phyloP scores from a whole-genome alignment of 768 basidiomycete species.

The Infundibulicybe gibba region DNA sequence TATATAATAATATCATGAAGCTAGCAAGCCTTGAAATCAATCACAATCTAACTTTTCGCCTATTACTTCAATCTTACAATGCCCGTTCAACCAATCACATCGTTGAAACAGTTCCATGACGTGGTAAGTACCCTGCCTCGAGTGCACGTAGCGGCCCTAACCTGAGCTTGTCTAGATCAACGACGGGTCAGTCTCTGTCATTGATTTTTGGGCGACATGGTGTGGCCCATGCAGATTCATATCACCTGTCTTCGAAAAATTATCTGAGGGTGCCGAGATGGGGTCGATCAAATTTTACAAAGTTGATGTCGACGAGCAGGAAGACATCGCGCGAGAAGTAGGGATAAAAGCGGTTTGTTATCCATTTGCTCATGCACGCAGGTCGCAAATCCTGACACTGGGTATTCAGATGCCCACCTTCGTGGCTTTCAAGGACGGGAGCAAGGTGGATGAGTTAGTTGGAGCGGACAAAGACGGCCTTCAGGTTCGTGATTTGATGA shows the following conservation, averaged over 20 bases:
- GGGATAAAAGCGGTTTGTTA: constrained; percentile 57
- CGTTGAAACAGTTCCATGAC: constrained; percentile 25
- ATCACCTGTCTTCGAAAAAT: constrained; percentile 59
- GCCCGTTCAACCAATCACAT: constrained; percentile 35
- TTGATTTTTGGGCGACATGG: constrained; percentile 82
- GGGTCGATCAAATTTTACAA: constrained; percentile 59
- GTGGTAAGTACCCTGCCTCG: constrained; percentile 4
- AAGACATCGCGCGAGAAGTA: constrained; percentile 51
- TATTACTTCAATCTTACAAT: constrained; percentile 19
- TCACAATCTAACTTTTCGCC: too few relatives aligned
- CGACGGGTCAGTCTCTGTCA: constrained; percentile 40
- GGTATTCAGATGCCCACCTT: constrained; percentile 32
- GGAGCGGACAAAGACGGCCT: constrained; percentile 29
- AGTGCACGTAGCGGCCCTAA: background rate
- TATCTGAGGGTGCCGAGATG: constrained; percentile 30
- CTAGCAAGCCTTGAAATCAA: too few relatives aligned
- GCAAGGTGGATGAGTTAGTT: constrained; percentile 24
- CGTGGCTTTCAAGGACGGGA: constrained; percentile 21
- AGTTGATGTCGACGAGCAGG: constrained; percentile 65
- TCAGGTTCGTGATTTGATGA: too few relatives aligned
- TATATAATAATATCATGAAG: background rate
- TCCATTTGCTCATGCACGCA: background rate
- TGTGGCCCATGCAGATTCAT: constrained; percentile 70
- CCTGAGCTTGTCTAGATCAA: constrained; percentile 31
- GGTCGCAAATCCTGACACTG: background rate